phyloP scores from a whole-genome alignment of 192 early-diverging fungal species.

The Mortierella antarctica region DNA sequence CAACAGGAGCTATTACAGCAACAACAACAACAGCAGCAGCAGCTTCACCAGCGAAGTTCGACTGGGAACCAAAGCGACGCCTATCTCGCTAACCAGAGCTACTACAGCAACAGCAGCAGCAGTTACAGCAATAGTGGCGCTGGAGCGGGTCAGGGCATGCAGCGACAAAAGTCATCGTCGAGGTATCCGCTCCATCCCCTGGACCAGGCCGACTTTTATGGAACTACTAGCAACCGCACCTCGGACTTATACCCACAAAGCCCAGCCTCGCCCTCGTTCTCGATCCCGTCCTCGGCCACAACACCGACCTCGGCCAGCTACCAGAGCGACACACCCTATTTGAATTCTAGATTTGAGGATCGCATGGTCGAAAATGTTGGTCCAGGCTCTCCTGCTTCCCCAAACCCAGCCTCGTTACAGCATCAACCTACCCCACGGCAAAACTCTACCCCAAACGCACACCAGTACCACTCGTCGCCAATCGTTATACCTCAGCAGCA shows the following conservation, averaged over 20 bases:
- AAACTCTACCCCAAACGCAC: background rate
- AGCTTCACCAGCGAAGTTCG: background rate
- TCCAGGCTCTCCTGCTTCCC: constrained; percentile 15
- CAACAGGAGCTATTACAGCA: constrained; percentile 7
- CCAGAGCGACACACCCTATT: constrained; percentile 24
- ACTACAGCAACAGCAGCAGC: background rate
- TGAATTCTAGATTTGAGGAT: constrained; percentile 24
- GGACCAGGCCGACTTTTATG: constrained; percentile 28
- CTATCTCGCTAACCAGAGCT: background rate
- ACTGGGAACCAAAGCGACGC: background rate
- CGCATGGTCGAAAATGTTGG: background rate
- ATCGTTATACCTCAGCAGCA: constrained; percentile 29
- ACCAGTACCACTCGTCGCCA: constrained; percentile 29
- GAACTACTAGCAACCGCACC: background rate
- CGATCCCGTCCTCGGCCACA: constrained; percentile 42
- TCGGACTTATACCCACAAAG: constrained; percentile 19
- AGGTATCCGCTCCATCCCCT: constrained; percentile 18
- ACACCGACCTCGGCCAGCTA: constrained; percentile 31
- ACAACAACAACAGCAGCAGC: constrained; percentile 22
- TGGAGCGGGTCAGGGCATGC: background rate
- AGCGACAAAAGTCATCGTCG: constrained; percentile 22
- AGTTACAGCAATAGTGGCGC: background rate
- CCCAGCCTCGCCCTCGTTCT: constrained; percentile 37
- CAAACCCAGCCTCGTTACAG: constrained; percentile 11
- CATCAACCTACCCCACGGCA: background rate